phyloP scores from a whole-genome alignment of 306 rosid species.

The Quercus suber region DNA sequence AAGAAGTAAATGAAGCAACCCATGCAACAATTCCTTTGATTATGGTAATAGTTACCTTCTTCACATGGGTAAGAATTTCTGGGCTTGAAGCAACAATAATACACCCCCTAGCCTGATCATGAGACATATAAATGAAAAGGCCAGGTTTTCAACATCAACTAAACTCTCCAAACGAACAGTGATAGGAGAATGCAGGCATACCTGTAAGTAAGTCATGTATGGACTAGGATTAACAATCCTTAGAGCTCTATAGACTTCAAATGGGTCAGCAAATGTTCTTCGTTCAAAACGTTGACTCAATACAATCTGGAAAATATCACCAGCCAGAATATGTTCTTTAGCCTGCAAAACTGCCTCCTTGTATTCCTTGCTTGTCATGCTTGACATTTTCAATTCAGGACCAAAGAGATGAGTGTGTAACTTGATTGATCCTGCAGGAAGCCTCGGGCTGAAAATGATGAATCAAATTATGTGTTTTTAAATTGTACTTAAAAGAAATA shows the following conservation, averaged over 20 bases:
- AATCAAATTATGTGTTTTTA: conserved; percentile 18
- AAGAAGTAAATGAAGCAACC: background rate
- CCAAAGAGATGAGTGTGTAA: conserved; percentile 64
- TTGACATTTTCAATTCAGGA: conserved; percentile 67
- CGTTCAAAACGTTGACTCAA: conserved; percentile 93
- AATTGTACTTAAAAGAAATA: conserved; percentile 8
- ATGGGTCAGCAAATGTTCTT: conserved; percentile 97
- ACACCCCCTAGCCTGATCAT: conserved; percentile 83
- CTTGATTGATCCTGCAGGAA: conserved; percentile 82
- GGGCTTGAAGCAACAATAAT: conserved; percentile 99
- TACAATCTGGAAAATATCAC: conserved; percentile 95
- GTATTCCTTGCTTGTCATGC: conserved; percentile 80
- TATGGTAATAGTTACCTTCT: conserved; percentile 51
- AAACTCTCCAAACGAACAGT: background rate
- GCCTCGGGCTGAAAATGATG: conserved; percentile 78
- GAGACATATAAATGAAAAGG: conserved; percentile 11
- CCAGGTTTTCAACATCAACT: conserved; percentile 13
- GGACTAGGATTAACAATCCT: conserved; percentile 98
- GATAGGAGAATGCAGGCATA: conserved; percentile 20
- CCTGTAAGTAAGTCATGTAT: conserved; percentile 96
- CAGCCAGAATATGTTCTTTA: conserved; percentile 92
- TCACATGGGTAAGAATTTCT: conserved; percentile 89
- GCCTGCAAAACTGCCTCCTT: conserved; percentile 79
- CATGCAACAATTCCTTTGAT: background rate
- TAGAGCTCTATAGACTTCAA: conserved; percentile 89